A percentile compares a stretch with the other conserved stretches of the same genome.
These are phyloP conservation scores for Hanseniaspora guilliermondii DNA, from an alignment of 805 yeast species.

Conservation along the genomic window DNA sequence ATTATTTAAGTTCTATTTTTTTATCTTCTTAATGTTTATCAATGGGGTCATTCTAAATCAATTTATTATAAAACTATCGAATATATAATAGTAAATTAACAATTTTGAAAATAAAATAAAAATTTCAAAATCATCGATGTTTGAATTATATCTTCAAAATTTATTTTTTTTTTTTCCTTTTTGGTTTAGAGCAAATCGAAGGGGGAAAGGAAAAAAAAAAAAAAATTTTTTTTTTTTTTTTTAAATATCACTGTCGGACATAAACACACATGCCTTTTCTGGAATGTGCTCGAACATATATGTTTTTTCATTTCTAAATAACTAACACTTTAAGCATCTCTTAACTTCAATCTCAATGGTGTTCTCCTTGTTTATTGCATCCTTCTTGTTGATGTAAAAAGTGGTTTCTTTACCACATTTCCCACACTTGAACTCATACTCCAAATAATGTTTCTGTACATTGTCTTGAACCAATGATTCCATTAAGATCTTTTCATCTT, in stretches of 20 bases:
- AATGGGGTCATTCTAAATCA: too few species aligned
- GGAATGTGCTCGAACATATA: background rate
- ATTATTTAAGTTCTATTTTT: background rate
- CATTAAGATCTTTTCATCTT: constrained; percentile 6
- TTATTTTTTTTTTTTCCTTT: background rate
- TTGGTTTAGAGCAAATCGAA: too few species aligned
- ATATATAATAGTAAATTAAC: too few species aligned
- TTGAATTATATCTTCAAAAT: too few species aligned
- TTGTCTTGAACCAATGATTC: background rate
- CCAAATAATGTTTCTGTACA: background rate
- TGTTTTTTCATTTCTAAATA: background rate
- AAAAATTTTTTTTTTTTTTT: background rate
- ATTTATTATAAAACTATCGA: too few species aligned
- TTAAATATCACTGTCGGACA: background rate
- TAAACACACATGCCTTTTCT: background rate
- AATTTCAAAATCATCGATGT: too few species aligned
- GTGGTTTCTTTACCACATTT: background rate
- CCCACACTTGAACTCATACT: background rate
- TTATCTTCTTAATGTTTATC: too few species aligned
- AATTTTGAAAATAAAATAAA: too few species aligned
- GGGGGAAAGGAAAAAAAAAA: background rate
- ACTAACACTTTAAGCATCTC: background rate
- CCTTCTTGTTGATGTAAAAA: background rate
- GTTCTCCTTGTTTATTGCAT: background rate
- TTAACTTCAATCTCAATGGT: background rate